Percentiles rank a stretch among this genome's conserved stretches.
These are phyloP conservation scores for Aspergillus uvarum DNA, from an alignment of 2,329 filamentous ascomycete genomes.

Conservation along the genomic window DNA sequence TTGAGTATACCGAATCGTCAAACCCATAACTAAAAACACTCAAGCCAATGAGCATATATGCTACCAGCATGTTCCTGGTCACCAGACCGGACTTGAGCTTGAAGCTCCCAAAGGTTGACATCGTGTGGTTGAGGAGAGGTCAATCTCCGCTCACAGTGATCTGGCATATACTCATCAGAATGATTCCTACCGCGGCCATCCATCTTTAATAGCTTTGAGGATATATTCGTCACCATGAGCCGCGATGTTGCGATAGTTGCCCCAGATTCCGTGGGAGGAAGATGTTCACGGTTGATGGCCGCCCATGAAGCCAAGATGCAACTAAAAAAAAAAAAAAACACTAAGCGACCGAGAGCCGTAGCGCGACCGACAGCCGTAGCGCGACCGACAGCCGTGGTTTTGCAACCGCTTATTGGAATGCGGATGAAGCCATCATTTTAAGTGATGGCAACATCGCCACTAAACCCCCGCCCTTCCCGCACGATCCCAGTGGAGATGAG, in stretches of 20 bases:
- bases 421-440: slow-evolving; percentile 1
- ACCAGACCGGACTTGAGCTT: not conserved
- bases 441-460: not conserved
- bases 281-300: not conserved
- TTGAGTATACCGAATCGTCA: not conserved
- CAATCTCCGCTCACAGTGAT: not conserved
- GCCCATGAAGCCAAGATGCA: not conserved
- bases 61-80: slow-evolving; percentile 5
- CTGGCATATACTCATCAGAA: not conserved
- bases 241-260: not conserved
- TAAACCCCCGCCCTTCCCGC: not conserved
- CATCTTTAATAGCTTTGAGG: not conserved
- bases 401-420: not conserved
- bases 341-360: slow-evolving; percentile 4
- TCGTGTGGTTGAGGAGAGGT: not conserved
- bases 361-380: slow-evolving; percentile 3
- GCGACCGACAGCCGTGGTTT: not conserved
- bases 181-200: not conserved
- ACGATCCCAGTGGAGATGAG: not conserved
- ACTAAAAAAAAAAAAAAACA: not conserved
- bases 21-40: slow-evolving; percentile 3
- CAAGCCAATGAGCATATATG: not conserved
- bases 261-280: not conserved
- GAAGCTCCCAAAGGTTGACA: not conserved
- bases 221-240: slow-evolving; percentile 1